Base-by-base conservation (phyloP, 305 asterid species). In the Euphrasia arctica region DNA sequence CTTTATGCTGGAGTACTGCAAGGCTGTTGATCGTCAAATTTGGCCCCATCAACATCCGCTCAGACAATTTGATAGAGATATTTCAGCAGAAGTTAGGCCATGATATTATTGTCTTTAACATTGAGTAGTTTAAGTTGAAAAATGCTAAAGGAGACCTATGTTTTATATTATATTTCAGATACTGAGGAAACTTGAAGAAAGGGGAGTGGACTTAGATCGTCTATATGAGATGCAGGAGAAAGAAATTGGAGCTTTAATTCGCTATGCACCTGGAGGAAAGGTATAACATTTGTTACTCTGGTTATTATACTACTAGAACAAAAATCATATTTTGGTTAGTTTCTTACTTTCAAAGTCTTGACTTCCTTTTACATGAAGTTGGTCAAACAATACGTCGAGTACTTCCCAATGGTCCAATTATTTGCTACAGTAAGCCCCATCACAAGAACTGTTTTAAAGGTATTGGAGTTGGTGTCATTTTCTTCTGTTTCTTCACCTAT, bases 21-120 rank as follows among this genome's bases (percentile, higher is more conserved):
- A 90, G 83, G 97, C 99, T 57, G 95, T 93, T 77, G 99, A 93
- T 80, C 97, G 96, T 77, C 88, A 85, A 80, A 77, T 88, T 74
- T 93, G 99, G 99, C 96, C 97, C 62, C 96, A 88, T 77, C 99
- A 84, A 68, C 97, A 93, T 79, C 97, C 95, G 27, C 93, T 93
- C 78, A 82, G 97, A 81, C 97, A 93, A 76, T 93, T 93, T 71
- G 96, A 83, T 73, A 90, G 60, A 79, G 99, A 90, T 34, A 80
- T 93, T 66, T 83, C 99, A 31, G 50, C 83, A 66, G 99, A 90
- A 71, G 99, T 90, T 62, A 32, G 80, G 60, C 60, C 69, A 60
- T 14, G 60, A 60, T 14, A 72, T 36, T 64, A 2, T 58, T 61
- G 48, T 56, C 54, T 25, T 61, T 66, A 49, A 52, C 65, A 36